Evolutionary conservation across 176 grass and related monocot species (phyloP).

Genomic region (Carex littledalei): DNA sequence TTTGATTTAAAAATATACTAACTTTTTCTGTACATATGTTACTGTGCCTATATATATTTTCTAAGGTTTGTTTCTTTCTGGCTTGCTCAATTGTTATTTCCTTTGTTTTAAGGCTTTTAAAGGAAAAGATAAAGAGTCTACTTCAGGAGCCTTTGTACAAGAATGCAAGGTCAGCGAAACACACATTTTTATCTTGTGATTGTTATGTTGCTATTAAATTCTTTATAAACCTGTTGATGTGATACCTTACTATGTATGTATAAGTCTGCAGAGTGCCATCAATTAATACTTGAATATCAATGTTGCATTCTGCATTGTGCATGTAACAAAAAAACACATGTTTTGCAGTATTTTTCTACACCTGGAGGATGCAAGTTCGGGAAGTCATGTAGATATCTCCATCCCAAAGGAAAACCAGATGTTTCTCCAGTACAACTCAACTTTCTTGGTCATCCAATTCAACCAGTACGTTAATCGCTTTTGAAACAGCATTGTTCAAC

Average conservation of each 20-base stretch:
- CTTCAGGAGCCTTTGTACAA: slow-evolving; percentile 28
- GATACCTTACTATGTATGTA: no score
- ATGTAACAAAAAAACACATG: slow-evolving; percentile 9
- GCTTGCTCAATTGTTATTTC: slow-evolving; percentile 14
- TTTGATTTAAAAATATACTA: background rate
- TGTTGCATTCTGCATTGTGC: background rate
- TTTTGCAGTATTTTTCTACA: slow-evolving; percentile 62
- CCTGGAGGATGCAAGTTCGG: slow-evolving; percentile 91
- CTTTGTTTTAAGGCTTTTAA: slow-evolving; percentile 36
- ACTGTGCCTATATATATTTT: slow-evolving; percentile 12
- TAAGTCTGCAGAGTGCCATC: background rate
- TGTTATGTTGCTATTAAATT: background rate
- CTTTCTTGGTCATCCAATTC: slow-evolving; percentile 92
- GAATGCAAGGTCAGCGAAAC: slow-evolving; percentile 66
- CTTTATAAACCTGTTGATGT: no score
- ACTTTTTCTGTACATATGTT: background rate
- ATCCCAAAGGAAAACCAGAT: slow-evolving; percentile 48
- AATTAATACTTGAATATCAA: background rate
- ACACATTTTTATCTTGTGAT: background rate
- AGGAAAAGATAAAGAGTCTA: slow-evolving; percentile 50
- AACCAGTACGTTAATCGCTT: slow-evolving; percentile 48
- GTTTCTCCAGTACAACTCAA: slow-evolving; percentile 58
- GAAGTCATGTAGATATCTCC: slow-evolving; percentile 66
- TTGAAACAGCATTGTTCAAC: background rate
- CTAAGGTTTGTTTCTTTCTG: slow-evolving; percentile 20